Evolutionary conservation across 2,329 filamentous ascomycete genomes (phyloP), one percentile per base, ranked within the genome.

Genomic region (Apiospora pterosperma): DNA sequence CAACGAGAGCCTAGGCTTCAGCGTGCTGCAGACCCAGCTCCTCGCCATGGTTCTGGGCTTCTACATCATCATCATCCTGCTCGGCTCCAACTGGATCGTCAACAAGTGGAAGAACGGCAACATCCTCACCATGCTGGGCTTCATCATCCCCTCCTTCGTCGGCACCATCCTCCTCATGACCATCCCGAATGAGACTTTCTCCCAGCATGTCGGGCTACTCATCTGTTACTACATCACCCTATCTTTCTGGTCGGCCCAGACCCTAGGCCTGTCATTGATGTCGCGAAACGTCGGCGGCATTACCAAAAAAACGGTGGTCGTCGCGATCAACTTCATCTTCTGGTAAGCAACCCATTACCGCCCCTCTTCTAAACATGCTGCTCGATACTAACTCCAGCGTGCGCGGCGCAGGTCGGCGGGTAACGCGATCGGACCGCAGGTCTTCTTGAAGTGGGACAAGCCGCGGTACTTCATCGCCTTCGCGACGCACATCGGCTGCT

Each of bases 161-260:
- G 90, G 90, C 62, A 92, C 90, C 1, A 88, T 91, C 62, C 84
- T 92, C 42, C 84, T 93, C 63, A 90, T 93, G 84, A 89, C 87
- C 0, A 83, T 93, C 8, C 76, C 84, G 25, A 88, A 89, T 68
- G 80, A 82, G 7, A 85, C 80, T 52, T 80, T 81, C 39, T 76
- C 83, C 10, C 88, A 86, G 41, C 84, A 90, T 75, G 82, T 89
- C 34, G 90, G 90, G 6, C 82, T 93, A 0, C 78, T 93, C 16
- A 85, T 93, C 71, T 85, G 83, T 71, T 93, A 93, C 81, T 93
- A 93, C 78, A 89, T 93, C 67, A 89, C 88, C 0, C 82, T 92
- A 21, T 92, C 88, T 5, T 93, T 93, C 83, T 93, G 90, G 90
- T 88, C 90, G 0, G 90, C 89, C 0, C 86, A 90, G 71, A 90